Conservation (phyloP, 179 eudicot genomes). For the Sideroxylon spinosum region DNA sequence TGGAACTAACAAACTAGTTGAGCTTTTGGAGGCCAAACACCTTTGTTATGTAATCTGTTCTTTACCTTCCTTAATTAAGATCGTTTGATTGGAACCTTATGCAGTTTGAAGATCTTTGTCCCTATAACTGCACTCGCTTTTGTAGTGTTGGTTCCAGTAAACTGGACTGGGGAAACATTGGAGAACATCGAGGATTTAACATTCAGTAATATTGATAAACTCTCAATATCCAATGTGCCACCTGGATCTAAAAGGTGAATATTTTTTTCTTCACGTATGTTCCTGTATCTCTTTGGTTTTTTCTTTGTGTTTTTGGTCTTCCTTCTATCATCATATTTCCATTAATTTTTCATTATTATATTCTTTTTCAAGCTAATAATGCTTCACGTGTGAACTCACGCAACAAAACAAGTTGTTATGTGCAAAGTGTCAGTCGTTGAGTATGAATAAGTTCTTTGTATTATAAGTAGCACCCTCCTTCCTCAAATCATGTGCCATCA, state of each 20-base stretch:
- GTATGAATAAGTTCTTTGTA: neutral
- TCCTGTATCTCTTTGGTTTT: neutral
- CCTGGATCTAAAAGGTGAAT: constrained; percentile 76
- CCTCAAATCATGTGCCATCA: neutral
- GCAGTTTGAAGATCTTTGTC: constrained; percentile 93
- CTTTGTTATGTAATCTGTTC: neutral
- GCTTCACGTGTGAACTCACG: too few species aligned
- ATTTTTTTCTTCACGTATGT: neutral
- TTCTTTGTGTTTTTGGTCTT: neutral
- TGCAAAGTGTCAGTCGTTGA: neutral
- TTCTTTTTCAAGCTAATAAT: too few species aligned
- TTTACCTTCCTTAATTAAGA: neutral
- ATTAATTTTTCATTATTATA: too few species aligned
- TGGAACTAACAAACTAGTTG: too few species aligned
- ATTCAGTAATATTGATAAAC: constrained; percentile 73
- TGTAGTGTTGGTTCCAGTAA: constrained; percentile 75
- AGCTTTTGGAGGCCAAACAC: neutral
- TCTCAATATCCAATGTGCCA: constrained; percentile 84
- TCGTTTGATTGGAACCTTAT: constrained; percentile 12
- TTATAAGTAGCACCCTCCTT: neutral
- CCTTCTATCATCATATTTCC: neutral
- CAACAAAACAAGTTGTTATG: neutral
- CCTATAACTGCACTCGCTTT: constrained; percentile 74
- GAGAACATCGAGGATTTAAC: constrained; percentile 44
- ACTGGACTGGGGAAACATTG: constrained; percentile 67